Conservation (phyloP, 2,329 filamentous ascomycete genomes). For the Fusarium abutilonis region DNA sequence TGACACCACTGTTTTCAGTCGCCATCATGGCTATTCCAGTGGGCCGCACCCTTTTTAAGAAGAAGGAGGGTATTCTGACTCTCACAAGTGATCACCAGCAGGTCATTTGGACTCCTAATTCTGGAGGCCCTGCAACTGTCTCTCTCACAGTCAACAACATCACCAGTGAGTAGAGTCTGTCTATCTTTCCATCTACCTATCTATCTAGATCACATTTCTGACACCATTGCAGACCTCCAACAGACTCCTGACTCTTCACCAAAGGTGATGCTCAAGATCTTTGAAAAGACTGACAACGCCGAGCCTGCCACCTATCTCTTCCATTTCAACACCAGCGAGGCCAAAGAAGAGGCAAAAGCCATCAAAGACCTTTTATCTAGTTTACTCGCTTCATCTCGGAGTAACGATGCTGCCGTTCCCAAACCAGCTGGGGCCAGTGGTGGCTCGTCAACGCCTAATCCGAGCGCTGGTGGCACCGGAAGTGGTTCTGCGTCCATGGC, state of each 20-base stretch:
- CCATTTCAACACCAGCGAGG: conserved; percentile 83
- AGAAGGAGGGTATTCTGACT: conserved; percentile 88
- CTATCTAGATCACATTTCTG: background rate
- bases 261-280: conserved; percentile 94
- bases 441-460: conserved; percentile 45
- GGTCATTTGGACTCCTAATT: conserved; percentile 83
- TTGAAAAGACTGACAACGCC: conserved; percentile 71
- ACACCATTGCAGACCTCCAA: conserved; percentile 75
- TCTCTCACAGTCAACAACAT: conserved; percentile 79
- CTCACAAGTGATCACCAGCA: conserved; percentile 77
- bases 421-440: conserved; percentile 54
- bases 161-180: conserved; percentile 70
- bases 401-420: conserved; percentile 60
- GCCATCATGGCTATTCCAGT: conserved; percentile 65
- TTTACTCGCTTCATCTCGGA: conserved; percentile 76
- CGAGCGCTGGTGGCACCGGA: conserved; percentile 43
- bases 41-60: conserved; percentile 85
- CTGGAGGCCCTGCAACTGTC: conserved; percentile 70
- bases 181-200: background rate
- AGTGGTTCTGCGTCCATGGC: conserved; percentile 76
- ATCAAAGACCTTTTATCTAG: conserved; percentile 84
- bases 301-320: conserved; percentile 82
- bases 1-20: background rate
- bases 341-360: conserved; percentile 83
- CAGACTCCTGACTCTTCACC: conserved; percentile 88